Evolutionary conservation across 768 basidiomycete species (phyloP).

Genomic region (Tricholoma furcatifolium): DNA sequence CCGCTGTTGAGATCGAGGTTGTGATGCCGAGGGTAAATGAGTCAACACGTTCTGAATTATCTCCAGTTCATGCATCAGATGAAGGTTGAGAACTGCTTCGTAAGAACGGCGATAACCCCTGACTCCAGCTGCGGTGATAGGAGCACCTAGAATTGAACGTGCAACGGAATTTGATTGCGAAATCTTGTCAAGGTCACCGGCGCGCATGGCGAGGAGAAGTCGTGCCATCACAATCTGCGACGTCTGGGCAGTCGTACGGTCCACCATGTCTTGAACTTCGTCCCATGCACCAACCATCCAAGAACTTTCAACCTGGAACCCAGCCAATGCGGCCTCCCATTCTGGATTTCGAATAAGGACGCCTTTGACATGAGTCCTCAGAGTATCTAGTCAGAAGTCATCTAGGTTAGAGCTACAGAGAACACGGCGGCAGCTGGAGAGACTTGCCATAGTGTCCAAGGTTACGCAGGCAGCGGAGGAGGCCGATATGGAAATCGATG

Average conservation of each 20-base stretch:
- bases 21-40: constrained; percentile 35
- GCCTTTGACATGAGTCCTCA: constrained; percentile 92
- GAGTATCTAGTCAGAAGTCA: constrained; percentile 62
- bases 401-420: not conserved
- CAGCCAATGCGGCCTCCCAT: constrained; percentile 76
- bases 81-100: constrained; percentile 81
- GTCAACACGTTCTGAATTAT: constrained; percentile 51
- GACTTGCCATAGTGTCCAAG: constrained; percentile 92
- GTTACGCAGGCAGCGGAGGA: constrained; percentile 88
- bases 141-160: constrained; percentile 70
- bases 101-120: constrained; percentile 86
- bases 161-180: constrained; percentile 57
- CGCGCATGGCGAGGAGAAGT: constrained; percentile 77
- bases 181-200: constrained; percentile 46
- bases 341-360: constrained; percentile 81
- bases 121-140: constrained; percentile 78
- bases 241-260: constrained; percentile 45
- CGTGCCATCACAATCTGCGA: constrained; percentile 74
- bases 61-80: constrained; percentile 84
- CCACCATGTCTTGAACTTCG: constrained; percentile 65
- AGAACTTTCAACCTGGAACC: constrained; percentile 89
- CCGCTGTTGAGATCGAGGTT: constrained; percentile 30
- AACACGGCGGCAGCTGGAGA: not conserved
- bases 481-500: constrained; percentile 83
- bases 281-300: constrained; percentile 97